A percentile compares a stretch with the other conserved stretches of the same genome.
Evolutionary conservation across 805 yeast species (phyloP).

Genomic region (Hanseniaspora meyeri): DNA sequence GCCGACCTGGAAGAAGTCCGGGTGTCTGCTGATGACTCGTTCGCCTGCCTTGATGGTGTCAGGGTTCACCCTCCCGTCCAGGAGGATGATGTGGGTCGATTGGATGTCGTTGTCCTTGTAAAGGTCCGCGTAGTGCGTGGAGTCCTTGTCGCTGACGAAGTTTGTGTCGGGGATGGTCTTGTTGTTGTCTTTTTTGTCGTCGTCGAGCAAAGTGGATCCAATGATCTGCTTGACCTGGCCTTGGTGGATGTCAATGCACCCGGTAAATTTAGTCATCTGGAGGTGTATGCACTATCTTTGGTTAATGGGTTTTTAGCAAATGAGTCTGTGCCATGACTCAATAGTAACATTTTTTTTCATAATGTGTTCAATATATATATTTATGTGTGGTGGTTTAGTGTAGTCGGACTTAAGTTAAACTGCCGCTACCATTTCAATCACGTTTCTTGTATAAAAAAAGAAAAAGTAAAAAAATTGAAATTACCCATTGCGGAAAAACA

Average conservation of each 20-base stretch:
- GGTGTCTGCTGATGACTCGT: slow-evolving; percentile 67
- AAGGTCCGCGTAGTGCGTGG: slow-evolving; percentile 61
- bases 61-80: slow-evolving; percentile 66
- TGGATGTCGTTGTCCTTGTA: slow-evolving; percentile 45
- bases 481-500: too few species aligned
- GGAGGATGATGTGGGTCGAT: slow-evolving; percentile 88
- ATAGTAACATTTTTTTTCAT: neutral
- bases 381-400: too few species aligned
- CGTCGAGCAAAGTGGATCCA: slow-evolving; percentile 73
- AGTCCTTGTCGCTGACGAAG: slow-evolving; percentile 62
- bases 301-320: too few species aligned
- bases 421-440: too few species aligned
- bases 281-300: too few species aligned
- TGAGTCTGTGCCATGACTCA: neutral
- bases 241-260: slow-evolving; percentile 89
- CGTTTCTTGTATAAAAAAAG: too few species aligned
- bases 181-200: slow-evolving; percentile 47
- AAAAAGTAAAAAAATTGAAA: too few species aligned
- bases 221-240: slow-evolving; percentile 96
- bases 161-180: slow-evolving; percentile 49
- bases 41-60: slow-evolving; percentile 46
- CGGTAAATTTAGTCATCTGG: slow-evolving; percentile 73
- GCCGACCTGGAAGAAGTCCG: slow-evolving; percentile 66
- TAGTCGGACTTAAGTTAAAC: too few species aligned
- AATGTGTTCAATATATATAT: too few species aligned